Base-by-base conservation (phyloP, 371 early-diverging fungal genomes). In the Rhizopus stolonifer region DNA sequence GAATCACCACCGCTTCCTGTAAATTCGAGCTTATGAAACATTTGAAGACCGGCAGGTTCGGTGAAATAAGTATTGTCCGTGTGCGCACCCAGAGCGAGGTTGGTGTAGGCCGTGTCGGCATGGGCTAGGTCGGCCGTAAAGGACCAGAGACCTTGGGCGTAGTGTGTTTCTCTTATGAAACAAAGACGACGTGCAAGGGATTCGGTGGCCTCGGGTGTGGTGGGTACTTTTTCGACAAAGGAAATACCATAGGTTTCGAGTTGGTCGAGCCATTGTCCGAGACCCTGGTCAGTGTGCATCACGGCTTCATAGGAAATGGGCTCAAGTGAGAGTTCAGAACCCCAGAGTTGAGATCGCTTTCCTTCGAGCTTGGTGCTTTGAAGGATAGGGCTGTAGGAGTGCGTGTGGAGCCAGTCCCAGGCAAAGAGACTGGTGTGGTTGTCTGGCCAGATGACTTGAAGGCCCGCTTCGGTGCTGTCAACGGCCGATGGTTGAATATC, bases 1-100 rank as follows among this genome's bases (percentile, higher is more conserved):
- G 88, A 88, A 46, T 86, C 81, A 4, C 95, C 95, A 18, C 95
- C 95, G 32, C 69, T 60, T 7, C 92, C 91, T 1, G 79, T 52
- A 53, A 84, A 85, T 54, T 86, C 82, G 17, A 92, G 62, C 44
- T 92, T 68, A 60, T 95, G 95, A 68, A 93, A 93, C 79, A 93
- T 83, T 64, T 95, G 93, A 23, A 94, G 69, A 1, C 93, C 93
- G 10, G 83, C 70, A 2, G 95, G 93, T 47, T 94, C 95, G 0
- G 92, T 92, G 54, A 93, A 94, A 59, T 94, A 94, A 0, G 93
- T 93, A n/a, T 86, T 91, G 64, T 94, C 95, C 0, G 93, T 94
- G 54, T 94, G 95, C 0, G 88, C 89, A 24, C 86, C 86, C 9
- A 94, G 70, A 0, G 85, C 83, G 4, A 91, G 42, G n/a, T 69